Conservation (phyloP, 169 alveolate genomes). For the Prorocentrum cordatum region DNA sequence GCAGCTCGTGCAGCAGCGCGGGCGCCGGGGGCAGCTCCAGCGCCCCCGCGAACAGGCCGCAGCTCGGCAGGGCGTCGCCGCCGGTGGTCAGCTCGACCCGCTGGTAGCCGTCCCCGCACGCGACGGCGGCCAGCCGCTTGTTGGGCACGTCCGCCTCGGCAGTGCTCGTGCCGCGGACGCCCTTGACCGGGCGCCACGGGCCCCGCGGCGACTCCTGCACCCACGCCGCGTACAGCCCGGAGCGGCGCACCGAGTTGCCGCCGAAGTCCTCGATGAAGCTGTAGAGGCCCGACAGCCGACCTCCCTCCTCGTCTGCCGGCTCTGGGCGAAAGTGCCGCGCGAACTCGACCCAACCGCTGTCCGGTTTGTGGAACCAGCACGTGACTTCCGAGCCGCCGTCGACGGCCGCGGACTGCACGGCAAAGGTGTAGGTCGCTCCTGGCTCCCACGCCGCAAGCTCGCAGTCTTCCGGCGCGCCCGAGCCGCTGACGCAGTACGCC, state of each 20-base stretch:
- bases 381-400: conserved; percentile 14
- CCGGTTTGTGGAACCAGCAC: conserved; percentile 14
- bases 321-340: conserved; percentile 50
- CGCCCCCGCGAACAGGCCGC: too few relatives aligned
- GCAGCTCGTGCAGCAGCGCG: too few relatives aligned
- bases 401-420: conserved; percentile 36
- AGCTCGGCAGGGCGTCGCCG: conserved; percentile 22
- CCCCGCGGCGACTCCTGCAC: neutral
- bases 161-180: conserved; percentile 11
- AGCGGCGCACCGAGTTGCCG: conserved; percentile 11
- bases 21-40: too few relatives aligned
- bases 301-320: neutral
- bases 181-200: neutral
- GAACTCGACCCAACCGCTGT: conserved; percentile 35
- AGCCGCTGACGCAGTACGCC: conserved; percentile 18
- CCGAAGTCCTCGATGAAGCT: conserved; percentile 51
- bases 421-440: neutral
- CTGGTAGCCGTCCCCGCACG: neutral
- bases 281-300: conserved; percentile 15
- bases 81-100: conserved; percentile 18
- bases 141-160: conserved; percentile 52
- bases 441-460: neutral
- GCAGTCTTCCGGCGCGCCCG: neutral
- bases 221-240: conserved; percentile 47
- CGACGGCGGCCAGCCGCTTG: neutral